Evolutionary conservation across 352 stramenopile genomes (phyloP).

Genomic region (Halophytophthora polymorphica): DNA sequence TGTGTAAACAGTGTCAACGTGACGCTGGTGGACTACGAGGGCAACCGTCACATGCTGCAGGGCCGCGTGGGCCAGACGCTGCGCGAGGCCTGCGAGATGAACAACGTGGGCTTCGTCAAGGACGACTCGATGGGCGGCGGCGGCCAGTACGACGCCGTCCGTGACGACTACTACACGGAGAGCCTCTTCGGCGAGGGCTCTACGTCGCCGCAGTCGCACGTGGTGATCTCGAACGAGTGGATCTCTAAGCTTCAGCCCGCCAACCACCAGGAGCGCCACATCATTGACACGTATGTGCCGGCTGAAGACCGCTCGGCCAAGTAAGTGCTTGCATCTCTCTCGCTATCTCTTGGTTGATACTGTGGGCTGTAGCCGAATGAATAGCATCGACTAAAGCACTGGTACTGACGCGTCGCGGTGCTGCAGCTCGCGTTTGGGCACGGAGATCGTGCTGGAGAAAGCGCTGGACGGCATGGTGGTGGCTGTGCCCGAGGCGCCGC

Average conservation of each 20-base stretch:
- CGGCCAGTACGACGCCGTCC: constrained; percentile 57
- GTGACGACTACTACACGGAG: constrained; percentile 83
- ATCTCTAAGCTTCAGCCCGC: constrained; percentile 66
- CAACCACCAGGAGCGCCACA: constrained; percentile 73
- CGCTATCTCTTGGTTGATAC: background rate
- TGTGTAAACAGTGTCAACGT: constrained; percentile 63
- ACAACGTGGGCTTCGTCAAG: constrained; percentile 69
- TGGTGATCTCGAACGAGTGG: constrained; percentile 88
- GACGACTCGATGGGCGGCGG: constrained; percentile 85
- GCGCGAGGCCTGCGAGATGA: constrained; percentile 80
- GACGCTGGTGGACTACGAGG: constrained; percentile 83
- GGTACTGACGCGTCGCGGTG: constrained; percentile 2
- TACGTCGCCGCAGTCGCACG: constrained; percentile 80
- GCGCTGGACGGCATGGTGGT: constrained; percentile 86
- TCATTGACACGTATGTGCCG: constrained; percentile 77
- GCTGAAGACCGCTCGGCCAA: constrained; percentile 77
- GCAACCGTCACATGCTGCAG: constrained; percentile 83
- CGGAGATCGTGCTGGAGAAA: constrained; percentile 85
- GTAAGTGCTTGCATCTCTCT: constrained; percentile 28
- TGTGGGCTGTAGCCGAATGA: too few species aligned
- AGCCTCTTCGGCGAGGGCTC: constrained; percentile 85
- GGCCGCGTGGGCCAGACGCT: constrained; percentile 81
- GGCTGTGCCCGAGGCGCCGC: constrained; percentile 79
- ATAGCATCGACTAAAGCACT: background rate
- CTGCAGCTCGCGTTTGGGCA: constrained; percentile 75